Percentiles rank a stretch among this genome's conserved stretches.
These are phyloP conservation scores for Gomphus sp. DNA, from an alignment of 1,284 basidiomycete genomes.

Conservation along the genomic window DNA sequence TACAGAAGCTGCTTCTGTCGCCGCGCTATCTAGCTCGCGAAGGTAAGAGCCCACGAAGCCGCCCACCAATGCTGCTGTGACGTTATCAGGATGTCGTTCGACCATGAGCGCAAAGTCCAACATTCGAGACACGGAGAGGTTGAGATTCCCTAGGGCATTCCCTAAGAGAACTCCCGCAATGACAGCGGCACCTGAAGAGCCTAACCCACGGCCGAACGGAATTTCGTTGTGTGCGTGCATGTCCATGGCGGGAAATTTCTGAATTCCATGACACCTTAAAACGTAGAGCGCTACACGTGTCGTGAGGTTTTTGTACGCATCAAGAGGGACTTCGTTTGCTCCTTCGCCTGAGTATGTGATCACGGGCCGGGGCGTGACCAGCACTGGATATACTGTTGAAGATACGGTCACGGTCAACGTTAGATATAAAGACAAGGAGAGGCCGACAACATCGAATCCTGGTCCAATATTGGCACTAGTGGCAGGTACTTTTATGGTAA, in stretches of 20 bases:
- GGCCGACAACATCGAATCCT: slow-evolving; percentile 97
- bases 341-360: slow-evolving; percentile 87
- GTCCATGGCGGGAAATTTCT: slow-evolving; percentile 64
- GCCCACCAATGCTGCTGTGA: slow-evolving; percentile 93
- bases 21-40: slow-evolving; percentile 76
- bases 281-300: slow-evolving; percentile 99
- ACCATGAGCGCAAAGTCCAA: slow-evolving; percentile 99
- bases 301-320: slow-evolving; percentile 94
- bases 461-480: slow-evolving; percentile 99
- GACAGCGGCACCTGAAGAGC: slow-evolving; percentile 96
- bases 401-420: slow-evolving; percentile 60
- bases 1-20: slow-evolving; percentile 74
- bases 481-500: slow-evolving; percentile 81
- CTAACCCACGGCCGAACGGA: slow-evolving; percentile 94
- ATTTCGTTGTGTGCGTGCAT: slow-evolving; percentile 90
- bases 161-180: slow-evolving; percentile 93
- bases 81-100: slow-evolving; percentile 98
- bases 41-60: slow-evolving; percentile 99
- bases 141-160: slow-evolving; percentile 70
- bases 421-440: slow-evolving; percentile 87
- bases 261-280: slow-evolving; percentile 75
- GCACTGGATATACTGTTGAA: slow-evolving; percentile 20
- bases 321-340: slow-evolving; percentile 82
- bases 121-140: slow-evolving; percentile 63
- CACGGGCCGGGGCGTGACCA: slow-evolving; percentile 36